phyloP scores from a whole-genome alignment of 768 basidiomycete species.

The Kwoniella europaea region DNA sequence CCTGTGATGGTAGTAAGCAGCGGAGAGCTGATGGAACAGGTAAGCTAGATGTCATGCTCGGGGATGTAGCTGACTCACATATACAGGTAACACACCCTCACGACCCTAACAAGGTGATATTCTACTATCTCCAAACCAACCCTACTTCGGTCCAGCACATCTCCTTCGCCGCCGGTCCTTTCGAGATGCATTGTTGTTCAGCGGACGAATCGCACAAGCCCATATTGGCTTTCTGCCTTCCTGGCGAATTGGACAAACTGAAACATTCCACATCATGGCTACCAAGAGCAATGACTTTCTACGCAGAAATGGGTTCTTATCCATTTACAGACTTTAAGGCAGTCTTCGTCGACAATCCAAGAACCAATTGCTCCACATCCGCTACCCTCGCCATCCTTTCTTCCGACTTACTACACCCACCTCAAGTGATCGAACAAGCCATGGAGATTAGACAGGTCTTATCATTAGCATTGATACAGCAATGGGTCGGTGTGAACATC shows the following conservation, averaged over 20 bases:
- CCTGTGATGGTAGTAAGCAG: conserved; percentile 90
- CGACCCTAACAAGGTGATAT: conserved; percentile 91
- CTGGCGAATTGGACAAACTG: conserved; percentile 79
- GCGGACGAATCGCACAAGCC: conserved; percentile 46
- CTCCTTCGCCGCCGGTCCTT: conserved; percentile 93
- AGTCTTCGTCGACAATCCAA: conserved; percentile 89
- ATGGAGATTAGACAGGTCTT: conserved; percentile 85
- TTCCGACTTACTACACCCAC: conserved; percentile 80
- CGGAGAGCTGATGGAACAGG: conserved; percentile 93
- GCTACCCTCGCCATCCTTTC: conserved; percentile 81
- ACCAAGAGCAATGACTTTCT: conserved; percentile 85
- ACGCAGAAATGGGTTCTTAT: conserved; percentile 91
- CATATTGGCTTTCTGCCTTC: conserved; percentile 91
- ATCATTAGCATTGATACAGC: conserved; percentile 85
- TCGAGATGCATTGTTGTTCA: conserved; percentile 75
- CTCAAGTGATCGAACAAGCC: conserved; percentile 89
- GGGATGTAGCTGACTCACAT: not conserved
- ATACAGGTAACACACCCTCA: conserved; percentile 86
- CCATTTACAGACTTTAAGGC: conserved; percentile 91
- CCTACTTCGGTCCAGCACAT: conserved; percentile 95
- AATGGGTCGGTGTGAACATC: conserved; percentile 97
- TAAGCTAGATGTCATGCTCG: conserved; percentile 49
- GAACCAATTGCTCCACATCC: conserved; percentile 78
- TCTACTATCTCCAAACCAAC: conserved; percentile 82
- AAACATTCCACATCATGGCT: conserved; percentile 73